A percentile compares a stretch with the other conserved stretches of the same genome.
Evolutionary conservation across 768 basidiomycete species (phyloP).

Genomic region (Boletus sp.): DNA sequence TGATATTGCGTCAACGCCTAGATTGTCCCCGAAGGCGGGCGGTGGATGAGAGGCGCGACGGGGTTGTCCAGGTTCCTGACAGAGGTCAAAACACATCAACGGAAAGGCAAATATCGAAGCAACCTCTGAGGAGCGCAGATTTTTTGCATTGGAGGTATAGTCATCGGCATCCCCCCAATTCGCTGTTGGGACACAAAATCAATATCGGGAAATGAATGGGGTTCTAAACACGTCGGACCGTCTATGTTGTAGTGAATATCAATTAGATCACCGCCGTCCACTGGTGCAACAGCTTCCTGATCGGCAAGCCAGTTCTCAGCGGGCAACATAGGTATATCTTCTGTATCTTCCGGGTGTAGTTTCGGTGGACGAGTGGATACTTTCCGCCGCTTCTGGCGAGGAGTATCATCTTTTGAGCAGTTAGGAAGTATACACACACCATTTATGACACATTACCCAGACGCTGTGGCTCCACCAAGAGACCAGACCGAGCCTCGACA

Average conservation of each 20-base stretch:
- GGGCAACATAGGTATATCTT: not conserved
- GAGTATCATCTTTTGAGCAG: conserved; percentile 34
- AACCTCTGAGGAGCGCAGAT: conserved; percentile 63
- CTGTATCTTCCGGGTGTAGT: not conserved
- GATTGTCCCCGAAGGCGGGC: conserved; percentile 48
- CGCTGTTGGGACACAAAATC: conserved; percentile 17
- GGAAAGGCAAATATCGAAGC: conserved; percentile 18
- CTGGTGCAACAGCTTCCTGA: conserved; percentile 3
- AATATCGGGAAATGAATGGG: conserved; percentile 3
- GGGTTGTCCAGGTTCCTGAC: conserved; percentile 85
- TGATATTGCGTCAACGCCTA: conserved; percentile 45
- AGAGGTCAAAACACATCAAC: conserved; percentile 12
- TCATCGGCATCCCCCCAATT: conserved; percentile 22
- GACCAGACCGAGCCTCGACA: conserved; percentile 56
- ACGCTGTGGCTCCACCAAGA: conserved; percentile 3
- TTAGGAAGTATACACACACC: conserved; percentile 2
- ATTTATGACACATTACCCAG: conserved; percentile 12
- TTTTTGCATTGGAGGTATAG: conserved; percentile 13
- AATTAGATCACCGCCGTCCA: conserved; percentile 13
- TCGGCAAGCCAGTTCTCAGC: conserved; percentile 15
- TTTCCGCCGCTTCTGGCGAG: conserved; percentile 50
- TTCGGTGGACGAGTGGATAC: conserved; percentile 16
- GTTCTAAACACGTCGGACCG: conserved; percentile 14
- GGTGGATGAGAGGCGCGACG: conserved; percentile 63
- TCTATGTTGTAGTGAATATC: conserved; percentile 26